Conservation (phyloP, 2,329 filamentous ascomycete species). For the Tolypocladium guangdongense region DNA sequence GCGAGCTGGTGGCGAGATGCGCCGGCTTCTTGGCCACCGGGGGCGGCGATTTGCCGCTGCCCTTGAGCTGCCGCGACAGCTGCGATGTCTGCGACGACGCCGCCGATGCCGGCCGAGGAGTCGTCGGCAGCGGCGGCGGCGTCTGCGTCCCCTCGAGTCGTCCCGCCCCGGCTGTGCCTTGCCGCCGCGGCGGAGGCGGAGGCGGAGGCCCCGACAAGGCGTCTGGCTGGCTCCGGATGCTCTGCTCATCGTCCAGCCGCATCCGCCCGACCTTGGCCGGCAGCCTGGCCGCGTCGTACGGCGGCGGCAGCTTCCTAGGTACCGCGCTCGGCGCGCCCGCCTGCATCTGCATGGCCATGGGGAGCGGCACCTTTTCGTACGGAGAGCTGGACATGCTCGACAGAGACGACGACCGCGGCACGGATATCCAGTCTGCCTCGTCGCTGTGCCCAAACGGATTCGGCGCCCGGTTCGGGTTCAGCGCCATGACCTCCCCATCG, state of each 20-base stretch:
- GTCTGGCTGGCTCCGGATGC: slow-evolving; percentile 5
- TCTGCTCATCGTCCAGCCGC: slow-evolving; percentile 30
- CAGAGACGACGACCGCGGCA: slow-evolving; percentile 42
- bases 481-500: slow-evolving; percentile 42
- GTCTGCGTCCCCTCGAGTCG: slow-evolving; percentile 12
- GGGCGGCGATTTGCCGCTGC: slow-evolving; percentile 33
- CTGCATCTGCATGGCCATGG: slow-evolving; percentile 29
- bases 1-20: slow-evolving; percentile 30
- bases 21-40: slow-evolving; percentile 54
- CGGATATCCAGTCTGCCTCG: slow-evolving; percentile 75
- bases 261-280: slow-evolving; percentile 35
- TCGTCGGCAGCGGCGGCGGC: slow-evolving; percentile 14
- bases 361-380: slow-evolving; percentile 46
- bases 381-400: slow-evolving; percentile 49
- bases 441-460: slow-evolving; percentile 71
- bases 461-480: slow-evolving; percentile 63
- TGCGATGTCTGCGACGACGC: slow-evolving; percentile 25
- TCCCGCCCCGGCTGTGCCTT: slow-evolving; percentile 20
- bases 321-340: slow-evolving; percentile 30
- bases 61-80: slow-evolving; percentile 18
- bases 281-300: slow-evolving; percentile 34
- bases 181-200: slow-evolving; percentile 33
- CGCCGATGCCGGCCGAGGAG: slow-evolving; percentile 21
- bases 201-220: slow-evolving; percentile 23
- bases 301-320: slow-evolving; percentile 40